A percentile compares a stretch with the other conserved stretches of the same genome.
Conservation (phyloP, 1,139 yeast genomes). For the Protomyces arabidopsidicola region DNA sequence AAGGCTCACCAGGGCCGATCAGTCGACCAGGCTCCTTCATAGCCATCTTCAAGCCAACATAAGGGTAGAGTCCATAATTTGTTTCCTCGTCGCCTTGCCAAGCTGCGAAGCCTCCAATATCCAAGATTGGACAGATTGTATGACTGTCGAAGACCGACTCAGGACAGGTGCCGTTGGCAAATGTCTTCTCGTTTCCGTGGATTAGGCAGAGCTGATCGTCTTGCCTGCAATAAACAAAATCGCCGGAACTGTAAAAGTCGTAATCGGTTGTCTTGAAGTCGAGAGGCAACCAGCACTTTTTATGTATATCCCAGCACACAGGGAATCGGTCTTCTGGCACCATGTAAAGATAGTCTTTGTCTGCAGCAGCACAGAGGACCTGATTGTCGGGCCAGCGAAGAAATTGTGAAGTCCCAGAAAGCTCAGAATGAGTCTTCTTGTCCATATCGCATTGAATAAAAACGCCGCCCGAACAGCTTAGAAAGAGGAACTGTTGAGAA, state of each 20-base stretch:
- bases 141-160: no score
- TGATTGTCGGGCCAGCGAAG: no score
- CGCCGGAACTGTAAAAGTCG: neutral
- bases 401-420: no score
- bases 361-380: neutral
- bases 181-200: neutral
- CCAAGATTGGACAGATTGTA: neutral
- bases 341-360: neutral
- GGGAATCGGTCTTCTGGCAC: neutral
- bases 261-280: neutral
- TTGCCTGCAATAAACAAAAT: neutral
- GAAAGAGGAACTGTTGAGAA: no score
- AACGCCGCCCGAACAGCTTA: no score
- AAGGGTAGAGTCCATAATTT: neutral
- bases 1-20: slow-evolving; percentile 13
- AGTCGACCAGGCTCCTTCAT: slow-evolving; percentile 15
- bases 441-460: no score
- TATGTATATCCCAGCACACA: neutral
- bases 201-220: neutral
- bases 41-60: neutral
- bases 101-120: neutral
- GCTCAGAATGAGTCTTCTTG: no score
- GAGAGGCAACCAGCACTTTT: neutral
- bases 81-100: neutral
- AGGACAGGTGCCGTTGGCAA: neutral